Base-by-base conservation (phyloP, 495 filamentous ascomycete species). In the Aspergillus indologenus region DNA sequence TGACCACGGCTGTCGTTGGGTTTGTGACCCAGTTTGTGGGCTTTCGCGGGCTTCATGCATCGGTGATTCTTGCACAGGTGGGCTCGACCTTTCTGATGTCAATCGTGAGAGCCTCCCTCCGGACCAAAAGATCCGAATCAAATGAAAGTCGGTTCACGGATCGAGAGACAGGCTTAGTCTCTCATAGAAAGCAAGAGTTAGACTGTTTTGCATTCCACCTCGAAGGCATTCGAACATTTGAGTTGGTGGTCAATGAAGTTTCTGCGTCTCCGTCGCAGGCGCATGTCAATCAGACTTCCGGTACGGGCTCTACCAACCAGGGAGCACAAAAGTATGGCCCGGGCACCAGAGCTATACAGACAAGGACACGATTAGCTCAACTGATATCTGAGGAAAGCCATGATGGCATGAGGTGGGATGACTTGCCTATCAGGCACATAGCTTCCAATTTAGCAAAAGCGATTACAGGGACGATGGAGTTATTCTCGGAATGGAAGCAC, bases 11-110 rank as follows among this genome's bases (percentile, higher is more conserved):
- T 5, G 56, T 82, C 47, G n/a, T 70, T 1, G 81, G 81, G 1
- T 84, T 81, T 45, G 59, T 81, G 26, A 52, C 73, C 6, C 80
- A 84, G 60, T 84, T 84, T 57, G 63, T 79, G 6, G 81, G 81
- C 1, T 58, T 81, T 3, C 72, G 80, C 44, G 78, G 75, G 1
- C 67, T 84, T 22, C 75, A 81, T 48, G 73, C 79, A 20, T 78
- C 75, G n/a, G 73, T 79, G 6, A 75, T 75, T 17, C 56, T 82
- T 3, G 66, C 77, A 22, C 74, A 81, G 44, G 59, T 83, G 21
- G 75, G 69, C 0, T 73, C 75, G 0, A 81, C 75, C 1, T 57
- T 80, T 5, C 15, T 76, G 14, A 82, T 84, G 81, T 68, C 79
- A 9, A 45, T 73, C 18, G 56, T 81, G 3, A 71, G 81, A 57